Percentiles rank a stretch among this genome's conserved stretches.
Conservation (phyloP, 1,284 basidiomycete species). For the Naganishia liquefaciens region DNA sequence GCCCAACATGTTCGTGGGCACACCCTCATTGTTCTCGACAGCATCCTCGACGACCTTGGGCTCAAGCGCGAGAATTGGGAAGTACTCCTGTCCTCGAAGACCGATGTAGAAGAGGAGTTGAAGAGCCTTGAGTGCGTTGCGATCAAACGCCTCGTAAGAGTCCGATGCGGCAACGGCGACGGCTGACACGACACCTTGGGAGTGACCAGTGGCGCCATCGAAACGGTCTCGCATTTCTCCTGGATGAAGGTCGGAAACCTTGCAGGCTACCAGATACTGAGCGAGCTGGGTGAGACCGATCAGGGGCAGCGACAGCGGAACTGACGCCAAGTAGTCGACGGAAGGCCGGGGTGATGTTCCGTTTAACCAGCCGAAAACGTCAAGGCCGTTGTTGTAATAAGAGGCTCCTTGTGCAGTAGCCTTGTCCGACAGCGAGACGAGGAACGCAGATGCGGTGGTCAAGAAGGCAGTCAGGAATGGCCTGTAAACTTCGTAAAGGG, state of each 20-base stretch:
- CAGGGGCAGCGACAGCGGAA: slow-evolving; percentile 92
- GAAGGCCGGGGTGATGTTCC: slow-evolving; percentile 71
- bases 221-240: slow-evolving; percentile 75
- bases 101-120: slow-evolving; percentile 92
- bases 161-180: slow-evolving; percentile 80
- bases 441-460: slow-evolving; percentile 66
- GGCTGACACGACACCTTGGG: slow-evolving; percentile 92
- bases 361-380: slow-evolving; percentile 81
- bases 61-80: slow-evolving; percentile 90
- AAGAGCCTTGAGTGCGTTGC: slow-evolving; percentile 79
- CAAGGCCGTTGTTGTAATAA: slow-evolving; percentile 79
- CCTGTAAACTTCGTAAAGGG: slow-evolving; percentile 84
- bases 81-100: slow-evolving; percentile 87
- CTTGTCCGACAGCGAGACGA: slow-evolving; percentile 68
- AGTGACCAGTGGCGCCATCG: slow-evolving; percentile 90
- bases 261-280: slow-evolving; percentile 83
- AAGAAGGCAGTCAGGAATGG: slow-evolving; percentile 78
- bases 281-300: slow-evolving; percentile 94
- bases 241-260: slow-evolving; percentile 71
- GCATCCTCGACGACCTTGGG: slow-evolving; percentile 84
- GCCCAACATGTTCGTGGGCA: slow-evolving; percentile 89
- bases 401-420: slow-evolving; percentile 63
- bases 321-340: slow-evolving; percentile 83
- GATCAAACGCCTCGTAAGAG: slow-evolving; percentile 69
- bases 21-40: slow-evolving; percentile 87